A percentile compares a stretch with the other conserved stretches of the same genome.
Conservation (phyloP, 192 early-diverging fungal genomes). For the Geranomyces variabilis region DNA sequence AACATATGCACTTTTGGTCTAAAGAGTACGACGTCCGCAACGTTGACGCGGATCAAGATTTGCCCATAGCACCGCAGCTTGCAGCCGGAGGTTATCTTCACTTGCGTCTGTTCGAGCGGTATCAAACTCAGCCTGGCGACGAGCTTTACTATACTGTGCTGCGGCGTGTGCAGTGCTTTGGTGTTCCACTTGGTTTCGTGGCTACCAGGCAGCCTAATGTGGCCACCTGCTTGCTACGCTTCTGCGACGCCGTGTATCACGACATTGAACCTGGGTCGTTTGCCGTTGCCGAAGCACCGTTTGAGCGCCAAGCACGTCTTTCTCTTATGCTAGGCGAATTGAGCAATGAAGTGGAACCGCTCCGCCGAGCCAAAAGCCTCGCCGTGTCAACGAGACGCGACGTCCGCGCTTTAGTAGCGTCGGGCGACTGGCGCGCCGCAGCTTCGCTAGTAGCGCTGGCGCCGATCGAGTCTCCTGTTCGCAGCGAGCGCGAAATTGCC, state of each 20-base stretch:
- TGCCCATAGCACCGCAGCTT: neutral
- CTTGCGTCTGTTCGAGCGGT: slow-evolving; percentile 6
- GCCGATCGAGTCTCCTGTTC: neutral
- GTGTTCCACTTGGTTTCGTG: slow-evolving; percentile 5
- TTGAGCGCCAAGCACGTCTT: neutral
- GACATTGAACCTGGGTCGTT: neutral
- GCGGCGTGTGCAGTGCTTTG: slow-evolving; percentile 15
- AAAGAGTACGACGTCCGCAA: slow-evolving; percentile 1
- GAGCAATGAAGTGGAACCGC: neutral
- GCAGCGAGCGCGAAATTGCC: neutral
- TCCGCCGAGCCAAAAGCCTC: neutral
- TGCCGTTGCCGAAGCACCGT: neutral
- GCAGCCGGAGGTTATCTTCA: slow-evolving; percentile 19
- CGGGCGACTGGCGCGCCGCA: neutral
- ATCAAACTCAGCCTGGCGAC: slow-evolving; percentile 17
- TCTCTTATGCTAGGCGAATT: neutral
- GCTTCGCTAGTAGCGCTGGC: neutral
- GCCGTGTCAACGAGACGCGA: neutral
- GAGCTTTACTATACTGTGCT: slow-evolving; percentile 24
- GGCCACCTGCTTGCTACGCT: neutral
- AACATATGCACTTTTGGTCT: slow-evolving; percentile 19
- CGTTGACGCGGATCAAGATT: neutral
- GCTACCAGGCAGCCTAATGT: slow-evolving; percentile 20
- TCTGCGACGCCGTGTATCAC: neutral
- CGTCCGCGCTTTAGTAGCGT: neutral